Evolutionary conservation across 176 grass and related monocot species (phyloP), one percentile per base, ranked within the genome.

Genomic region (Avena sativa): DNA sequence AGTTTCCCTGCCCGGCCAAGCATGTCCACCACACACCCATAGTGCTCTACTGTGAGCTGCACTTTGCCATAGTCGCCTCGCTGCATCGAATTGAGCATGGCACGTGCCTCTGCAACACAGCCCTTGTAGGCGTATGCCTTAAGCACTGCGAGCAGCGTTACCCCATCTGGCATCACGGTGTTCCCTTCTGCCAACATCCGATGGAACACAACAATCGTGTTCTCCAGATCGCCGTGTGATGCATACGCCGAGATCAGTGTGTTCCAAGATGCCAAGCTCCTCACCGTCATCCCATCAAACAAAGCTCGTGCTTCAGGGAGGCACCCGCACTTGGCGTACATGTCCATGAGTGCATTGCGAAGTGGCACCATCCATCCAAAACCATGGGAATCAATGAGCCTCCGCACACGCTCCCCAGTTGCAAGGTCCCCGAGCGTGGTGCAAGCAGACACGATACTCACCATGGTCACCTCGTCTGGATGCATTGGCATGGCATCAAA

Each of bases 1-100:
- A 94, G 81, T 65, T 80, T 78, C 34, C 92, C 90, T 30, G 90
- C 87, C 78, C 90, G 64, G 26, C 89, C 90, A 62, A 94, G 85
- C 85, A 92, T 74, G 67, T 94, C 87, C 21, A 94, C 92, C 72
- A 94, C 85, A 83, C 92, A 94, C 3, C 92, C 89, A 12, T 94
- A 88, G 82, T 94, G 92, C 87, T 92, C 82, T 0, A 90, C 49
- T 0, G 78, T 82, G 58, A 87, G 17, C 44, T 87, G 72, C 50
- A 92, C 34, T 61, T 72, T 84, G 15, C 74, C 84, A 83, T 74
- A 91, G 13, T 76, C 30, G 10, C 87, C 92, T 38, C 32, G 84
- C 60, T 52, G 74, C 71, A 91, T 79, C 4, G 78, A 57, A 74
- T 71, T 65, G 59, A 94, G 88, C 47, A 89, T 34, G 43, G 52